Base-by-base conservation (phyloP, 371 early-diverging fungal species). In the Amoeboaphelidium protococcarum region DNA sequence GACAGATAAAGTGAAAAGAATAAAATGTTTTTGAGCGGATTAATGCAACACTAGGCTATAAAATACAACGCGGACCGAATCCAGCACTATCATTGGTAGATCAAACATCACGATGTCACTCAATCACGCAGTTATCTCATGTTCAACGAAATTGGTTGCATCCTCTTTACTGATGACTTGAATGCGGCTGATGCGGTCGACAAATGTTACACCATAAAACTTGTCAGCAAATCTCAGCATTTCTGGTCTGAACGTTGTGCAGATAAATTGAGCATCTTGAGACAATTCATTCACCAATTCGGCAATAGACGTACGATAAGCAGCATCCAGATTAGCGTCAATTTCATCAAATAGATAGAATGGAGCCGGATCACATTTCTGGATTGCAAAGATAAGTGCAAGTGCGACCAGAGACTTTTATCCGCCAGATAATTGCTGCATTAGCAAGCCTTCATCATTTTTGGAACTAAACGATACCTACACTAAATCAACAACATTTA, bases 321-420 rank as follows among this genome's bases (percentile, higher is more conserved):
- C 85, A 13, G 89, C 84, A 64, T 99, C 99, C 25, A 99, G 64
- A 49, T 94, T 97, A 25, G 99, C 98, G 69, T 99, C 99, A 64
- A 98, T 91, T 68, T 99, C 99, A 69, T 99, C 99, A 75, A 99
- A 95, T 51, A 99, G 66, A 61, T 98, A 99, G 60, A 99, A 98
- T 2, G 99, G 98, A 37, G 97, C 92, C 19, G 94, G 95, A 54
- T 97, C 97, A 59, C 90, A 87, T 52, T 76, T 73, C 64, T 99
- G 99, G 52, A 99, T 94, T 2, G 98, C 86, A 65, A 99, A 95
- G 43, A 99, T 95, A 31, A 99, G 65, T 10, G 91, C 87, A 44
- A 98, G 67, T 0, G 98, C 96, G 3, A 98, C 90, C 37, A 97
- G 70, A 24, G 95, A 87, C 58, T 98, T 99, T 67, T 99, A 98